These are phyloP conservation scores for Chaetoceros tenuissimus DNA, from an alignment of 108 stramenopile genomes.

Conservation along the genomic window DNA sequence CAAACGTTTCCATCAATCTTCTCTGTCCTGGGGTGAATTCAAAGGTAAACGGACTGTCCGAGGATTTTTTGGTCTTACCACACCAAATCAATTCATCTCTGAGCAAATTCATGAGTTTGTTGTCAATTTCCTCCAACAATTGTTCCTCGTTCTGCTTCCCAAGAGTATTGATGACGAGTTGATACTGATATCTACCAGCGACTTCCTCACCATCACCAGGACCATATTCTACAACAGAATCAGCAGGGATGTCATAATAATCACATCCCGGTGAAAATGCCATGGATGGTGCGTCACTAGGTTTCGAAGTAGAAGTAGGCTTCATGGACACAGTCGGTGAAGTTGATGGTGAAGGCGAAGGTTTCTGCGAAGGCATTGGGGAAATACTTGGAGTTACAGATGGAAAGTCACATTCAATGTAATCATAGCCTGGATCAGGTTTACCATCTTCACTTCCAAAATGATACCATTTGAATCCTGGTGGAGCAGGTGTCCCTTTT, in stretches of 20 bases:
- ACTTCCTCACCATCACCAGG: not conserved
- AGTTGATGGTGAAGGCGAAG: not conserved
- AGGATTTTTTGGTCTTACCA: not conserved
- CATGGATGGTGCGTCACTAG: not conserved
- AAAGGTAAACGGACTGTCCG: not conserved
- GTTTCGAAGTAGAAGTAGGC: not conserved
- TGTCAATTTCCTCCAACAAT: not conserved
- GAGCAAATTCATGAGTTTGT: not conserved
- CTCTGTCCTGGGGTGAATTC: not conserved
- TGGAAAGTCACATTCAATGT: not conserved
- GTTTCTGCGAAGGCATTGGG: not conserved
- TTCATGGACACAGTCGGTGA: not conserved
- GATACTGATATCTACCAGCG: not conserved
- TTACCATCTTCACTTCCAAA: not conserved
- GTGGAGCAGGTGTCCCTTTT: not conserved
- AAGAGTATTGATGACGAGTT: not conserved
- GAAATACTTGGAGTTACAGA: not conserved
- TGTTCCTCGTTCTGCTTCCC: not conserved
- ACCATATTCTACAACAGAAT: not conserved
- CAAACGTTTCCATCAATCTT: not conserved
- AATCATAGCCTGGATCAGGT: not conserved
- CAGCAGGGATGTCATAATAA: not conserved
- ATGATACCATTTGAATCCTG: not conserved
- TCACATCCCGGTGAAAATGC: not conserved
- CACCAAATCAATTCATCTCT: not conserved